Conservation (phyloP, 805 yeast genomes). For the Ascoidea asiatica region DNA sequence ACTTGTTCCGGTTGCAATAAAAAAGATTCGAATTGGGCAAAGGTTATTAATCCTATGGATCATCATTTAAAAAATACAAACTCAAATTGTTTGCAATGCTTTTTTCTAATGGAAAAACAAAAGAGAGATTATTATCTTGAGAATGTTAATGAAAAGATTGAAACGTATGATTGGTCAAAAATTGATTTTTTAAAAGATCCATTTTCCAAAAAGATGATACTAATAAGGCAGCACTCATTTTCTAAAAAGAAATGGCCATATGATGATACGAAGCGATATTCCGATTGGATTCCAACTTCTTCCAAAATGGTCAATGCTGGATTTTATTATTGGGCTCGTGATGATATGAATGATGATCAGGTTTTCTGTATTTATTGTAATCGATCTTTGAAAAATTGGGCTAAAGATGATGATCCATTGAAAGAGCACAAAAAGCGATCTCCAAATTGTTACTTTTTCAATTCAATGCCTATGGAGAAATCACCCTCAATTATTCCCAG, state of each 20-base stretch:
- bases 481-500: background rate
- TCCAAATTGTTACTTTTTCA: conserved; percentile 28
- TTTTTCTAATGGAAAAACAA: conserved; percentile 8
- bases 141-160: background rate
- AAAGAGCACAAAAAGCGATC: conserved; percentile 38
- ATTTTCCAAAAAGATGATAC: conserved; percentile 15
- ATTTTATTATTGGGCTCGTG: conserved; percentile 23
- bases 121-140: conserved; percentile 12
- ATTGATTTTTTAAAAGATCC: conserved; percentile 21
- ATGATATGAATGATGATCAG: conserved; percentile 36
- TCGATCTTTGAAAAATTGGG: conserved; percentile 61
- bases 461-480: conserved; percentile 5
- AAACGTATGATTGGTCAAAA: conserved; percentile 12
- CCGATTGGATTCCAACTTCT: conserved; percentile 24
- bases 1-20: conserved; percentile 44
- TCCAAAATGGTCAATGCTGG: conserved; percentile 44
- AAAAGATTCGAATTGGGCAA: conserved; percentile 47
- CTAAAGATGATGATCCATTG: conserved; percentile 44
- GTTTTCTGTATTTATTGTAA: conserved; percentile 56
- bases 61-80: conserved; percentile 29
- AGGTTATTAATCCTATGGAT: conserved; percentile 29
- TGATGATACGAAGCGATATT: conserved; percentile 16
- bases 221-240: conserved; percentile 26
- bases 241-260: conserved; percentile 33
- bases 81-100: conserved; percentile 21